A percentile compares a stretch with the other conserved stretches of the same genome.
Evolutionary conservation across 169 alveolate species (phyloP).

Genomic region (Perkinsus marinus): DNA sequence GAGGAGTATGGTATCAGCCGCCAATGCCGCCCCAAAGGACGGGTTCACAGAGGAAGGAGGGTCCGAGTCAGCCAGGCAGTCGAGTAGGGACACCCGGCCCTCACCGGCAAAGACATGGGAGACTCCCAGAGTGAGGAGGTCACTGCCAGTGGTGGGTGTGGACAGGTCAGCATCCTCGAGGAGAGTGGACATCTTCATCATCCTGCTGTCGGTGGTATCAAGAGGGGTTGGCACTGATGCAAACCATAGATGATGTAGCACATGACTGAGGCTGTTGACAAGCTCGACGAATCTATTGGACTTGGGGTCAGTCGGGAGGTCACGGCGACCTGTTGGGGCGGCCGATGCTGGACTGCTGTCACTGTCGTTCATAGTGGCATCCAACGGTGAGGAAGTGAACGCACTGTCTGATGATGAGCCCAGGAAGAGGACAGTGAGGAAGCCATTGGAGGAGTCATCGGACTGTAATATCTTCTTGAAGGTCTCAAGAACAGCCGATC

Average conservation of each 20-base stretch:
- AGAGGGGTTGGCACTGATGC: not conserved
- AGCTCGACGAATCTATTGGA: not conserved
- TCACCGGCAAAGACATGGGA: not conserved
- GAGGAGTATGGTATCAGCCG: not conserved
- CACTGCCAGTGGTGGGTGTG: not conserved
- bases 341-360: not conserved
- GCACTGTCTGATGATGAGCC: not conserved
- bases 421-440: not conserved
- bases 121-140: not conserved
- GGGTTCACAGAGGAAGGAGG: not conserved
- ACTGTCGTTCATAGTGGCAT: not conserved
- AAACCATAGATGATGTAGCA: not conserved
- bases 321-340: not conserved
- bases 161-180: not conserved
- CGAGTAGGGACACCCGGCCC: not conserved
- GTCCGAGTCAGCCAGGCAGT: not conserved
- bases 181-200: not conserved
- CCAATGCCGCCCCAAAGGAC: not conserved
- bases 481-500: not conserved
- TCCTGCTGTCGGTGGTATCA: not conserved
- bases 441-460: not conserved
- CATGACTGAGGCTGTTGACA: not conserved
- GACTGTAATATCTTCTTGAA: not conserved
- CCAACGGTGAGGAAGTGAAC: not conserved
- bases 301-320: not conserved